phyloP scores from a whole-genome alignment of 352 stramenopile genomes.

The Elongisporangium undulatum region DNA sequence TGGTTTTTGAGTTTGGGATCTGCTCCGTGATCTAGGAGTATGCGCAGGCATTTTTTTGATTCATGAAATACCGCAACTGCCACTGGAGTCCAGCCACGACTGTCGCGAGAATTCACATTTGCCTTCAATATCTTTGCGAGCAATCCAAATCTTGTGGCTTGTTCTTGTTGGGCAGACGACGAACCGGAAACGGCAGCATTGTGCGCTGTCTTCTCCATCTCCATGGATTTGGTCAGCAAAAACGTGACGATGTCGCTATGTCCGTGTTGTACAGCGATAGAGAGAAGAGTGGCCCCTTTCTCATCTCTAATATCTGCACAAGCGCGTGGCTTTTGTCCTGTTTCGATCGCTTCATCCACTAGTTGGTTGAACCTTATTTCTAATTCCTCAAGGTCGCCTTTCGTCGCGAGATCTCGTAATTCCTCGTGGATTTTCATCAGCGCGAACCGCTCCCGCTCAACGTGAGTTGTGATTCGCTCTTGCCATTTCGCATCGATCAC shows the following conservation, averaged over 20 bases:
- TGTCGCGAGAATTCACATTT: conserved; percentile 71
- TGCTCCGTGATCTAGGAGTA: conserved; percentile 75
- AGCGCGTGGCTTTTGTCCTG: conserved; percentile 51
- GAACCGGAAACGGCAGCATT: conserved; percentile 17
- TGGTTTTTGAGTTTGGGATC: conserved; percentile 86
- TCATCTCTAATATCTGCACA: conserved; percentile 75
- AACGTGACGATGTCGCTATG: conserved; percentile 51
- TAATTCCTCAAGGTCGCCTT: conserved; percentile 41
- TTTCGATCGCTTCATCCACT: conserved; percentile 60
- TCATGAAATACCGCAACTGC: conserved; percentile 88
- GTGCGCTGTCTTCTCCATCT: conserved; percentile 14
- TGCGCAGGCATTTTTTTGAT: conserved; percentile 55
- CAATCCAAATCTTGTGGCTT: conserved; percentile 19
- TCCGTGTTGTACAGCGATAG: conserved; percentile 69
- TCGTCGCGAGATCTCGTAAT: conserved; percentile 43
- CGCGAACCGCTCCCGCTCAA: conserved; percentile 81
- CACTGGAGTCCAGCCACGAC: conserved; percentile 82
- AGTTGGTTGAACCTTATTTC: conserved; percentile 64
- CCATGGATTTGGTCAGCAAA: conserved; percentile 65
- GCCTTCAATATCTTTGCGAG: conserved; percentile 51
- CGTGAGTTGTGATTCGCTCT: conserved; percentile 78
- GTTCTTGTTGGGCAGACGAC: conserved; percentile 18
- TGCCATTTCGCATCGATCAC: conserved; percentile 81
- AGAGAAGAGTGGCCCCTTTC: conserved; percentile 69
- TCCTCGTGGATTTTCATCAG: conserved; percentile 81